Conservation (phyloP, 1,284 basidiomycete species). For the Afroboletus lepidellus region DNA sequence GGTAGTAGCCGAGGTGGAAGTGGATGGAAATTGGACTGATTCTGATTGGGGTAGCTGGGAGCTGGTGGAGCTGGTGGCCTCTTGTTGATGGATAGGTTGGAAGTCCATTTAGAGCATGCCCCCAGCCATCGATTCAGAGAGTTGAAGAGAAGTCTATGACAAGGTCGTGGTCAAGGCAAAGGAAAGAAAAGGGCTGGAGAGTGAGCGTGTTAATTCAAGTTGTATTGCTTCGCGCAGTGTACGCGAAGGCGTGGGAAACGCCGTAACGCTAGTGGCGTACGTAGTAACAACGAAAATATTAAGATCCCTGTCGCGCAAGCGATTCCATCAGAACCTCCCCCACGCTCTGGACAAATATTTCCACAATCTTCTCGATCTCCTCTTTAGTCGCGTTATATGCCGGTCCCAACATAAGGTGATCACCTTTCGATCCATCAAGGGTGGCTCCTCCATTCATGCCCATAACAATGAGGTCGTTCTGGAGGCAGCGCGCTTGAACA, state of each 20-base stretch:
- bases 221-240: constrained; percentile 27
- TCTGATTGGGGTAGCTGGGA: constrained; percentile 40
- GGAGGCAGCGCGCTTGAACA: constrained; percentile 62
- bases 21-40: constrained; percentile 35
- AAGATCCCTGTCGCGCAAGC: constrained; percentile 9
- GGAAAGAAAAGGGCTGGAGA: constrained; percentile 18
- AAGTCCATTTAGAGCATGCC: constrained; percentile 83
- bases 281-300: neutral
- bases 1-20: constrained; percentile 34
- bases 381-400: constrained; percentile 71
- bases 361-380: constrained; percentile 65
- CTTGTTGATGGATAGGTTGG: constrained; percentile 63
- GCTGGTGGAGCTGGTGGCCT: constrained; percentile 63
- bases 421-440: constrained; percentile 67
- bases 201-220: constrained; percentile 29
- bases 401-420: constrained; percentile 68
- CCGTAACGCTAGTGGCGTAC: constrained; percentile 10
- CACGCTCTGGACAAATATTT: constrained; percentile 58
- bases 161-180: constrained; percentile 30
- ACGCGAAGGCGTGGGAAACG: constrained; percentile 35
- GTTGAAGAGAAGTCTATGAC: constrained; percentile 20
- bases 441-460: constrained; percentile 70
- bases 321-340: constrained; percentile 56
- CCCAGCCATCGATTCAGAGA: constrained; percentile 73
- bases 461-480: constrained; percentile 67